Conservation (phyloP, 768 basidiomycete species). For the Mycena chlorophos region DNA sequence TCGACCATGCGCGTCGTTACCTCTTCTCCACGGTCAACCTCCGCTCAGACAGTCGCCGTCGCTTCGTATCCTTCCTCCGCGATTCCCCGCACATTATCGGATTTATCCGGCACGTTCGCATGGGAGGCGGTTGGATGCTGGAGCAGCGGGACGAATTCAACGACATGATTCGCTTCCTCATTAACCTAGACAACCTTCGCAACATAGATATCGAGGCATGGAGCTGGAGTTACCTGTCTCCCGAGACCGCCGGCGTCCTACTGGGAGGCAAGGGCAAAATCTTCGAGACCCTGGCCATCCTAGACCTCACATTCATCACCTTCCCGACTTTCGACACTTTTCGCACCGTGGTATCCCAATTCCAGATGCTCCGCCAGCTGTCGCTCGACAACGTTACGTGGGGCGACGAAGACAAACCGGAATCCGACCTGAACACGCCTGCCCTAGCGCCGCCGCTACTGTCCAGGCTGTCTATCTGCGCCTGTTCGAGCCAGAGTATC, state of each 20-base stretch:
- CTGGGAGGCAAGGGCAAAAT: constrained; percentile 44
- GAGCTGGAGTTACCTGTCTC: constrained; percentile 25
- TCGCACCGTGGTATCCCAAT: constrained; percentile 49
- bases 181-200: constrained; percentile 21
- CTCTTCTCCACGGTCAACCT: constrained; percentile 36
- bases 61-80: constrained; percentile 28
- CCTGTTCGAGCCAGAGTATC: constrained; percentile 28
- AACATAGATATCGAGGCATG: constrained; percentile 29
- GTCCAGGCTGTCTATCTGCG: constrained; percentile 33
- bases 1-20: constrained; percentile 32
- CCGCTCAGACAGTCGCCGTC: too few relatives aligned
- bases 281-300: constrained; percentile 52
- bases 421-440: constrained; percentile 37
- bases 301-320: constrained; percentile 37
- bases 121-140: constrained; percentile 30
- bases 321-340: constrained; percentile 47
- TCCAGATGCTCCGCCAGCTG: constrained; percentile 49
- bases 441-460: constrained; percentile 32
- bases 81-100: constrained; percentile 32
- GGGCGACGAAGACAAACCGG: constrained; percentile 44
- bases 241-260: constrained; percentile 34
- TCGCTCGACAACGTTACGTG: constrained; percentile 50
- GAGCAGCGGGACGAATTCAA: constrained; percentile 22
- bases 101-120: constrained; percentile 31
- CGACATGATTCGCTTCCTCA: constrained; percentile 24